Base-by-base conservation (phyloP, 345 rosid species). In the Gossypium herbaceum region DNA sequence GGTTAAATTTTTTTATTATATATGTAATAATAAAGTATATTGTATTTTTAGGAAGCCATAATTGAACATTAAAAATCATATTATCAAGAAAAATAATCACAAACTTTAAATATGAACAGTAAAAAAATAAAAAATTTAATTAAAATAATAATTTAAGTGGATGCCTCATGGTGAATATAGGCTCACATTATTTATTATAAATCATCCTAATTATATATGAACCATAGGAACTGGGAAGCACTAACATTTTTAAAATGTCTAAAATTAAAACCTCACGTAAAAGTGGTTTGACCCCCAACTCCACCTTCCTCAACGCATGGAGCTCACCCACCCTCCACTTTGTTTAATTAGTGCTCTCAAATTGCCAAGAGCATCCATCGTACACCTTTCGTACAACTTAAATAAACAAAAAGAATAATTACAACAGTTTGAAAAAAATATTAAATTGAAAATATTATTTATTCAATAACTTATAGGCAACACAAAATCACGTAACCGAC, bases 401-500 rank as follows among this genome's bases (percentile, higher is more conserved):
- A 59, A 24, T 10, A 9, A 54, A 54, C 41, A 2, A 54, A 54
- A 7, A 9, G 12, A 44, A 44, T 9, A 5, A 4, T 34, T 34
- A 34, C 7, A 34, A 34, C 41, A 5, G 41, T 4, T 34, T 34
- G 41, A 34, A 34, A 34, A 29, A 29, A 34, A 34, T 34, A 4
- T 34, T 34, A 34, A 34, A 71, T 6, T n/a, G 16, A 20, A 39
- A 56, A 29, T 29, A 71, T 34, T 34, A 34, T 51, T 16, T 54
- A 54, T 1, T 4, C 19, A 27, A 56, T 6, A 15, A 10, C 48
- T 10, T 57, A 57, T 60, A 66, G 25, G n/a, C 55, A 64, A 68
- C 45, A 52, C 34, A 34, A 34, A 17, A 48, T 75, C 72, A 77
- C 76, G 75, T 34, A 78, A 50, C 62, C 77, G 82, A 79, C 83